Evolutionary conservation across 140 eudicot genomes (phyloP).

Genomic region (Stevia rebaudiana): DNA sequence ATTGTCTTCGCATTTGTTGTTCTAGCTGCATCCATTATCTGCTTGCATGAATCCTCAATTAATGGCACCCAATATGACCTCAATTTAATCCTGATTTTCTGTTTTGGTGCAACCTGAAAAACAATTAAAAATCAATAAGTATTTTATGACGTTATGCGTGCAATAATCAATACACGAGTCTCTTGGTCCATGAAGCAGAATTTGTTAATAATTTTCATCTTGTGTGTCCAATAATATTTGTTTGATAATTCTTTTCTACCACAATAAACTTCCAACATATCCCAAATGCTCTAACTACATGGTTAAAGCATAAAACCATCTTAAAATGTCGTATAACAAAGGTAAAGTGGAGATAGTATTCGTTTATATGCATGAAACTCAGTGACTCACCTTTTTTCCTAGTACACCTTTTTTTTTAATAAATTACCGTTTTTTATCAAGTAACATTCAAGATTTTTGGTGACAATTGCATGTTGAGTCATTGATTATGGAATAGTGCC

Average conservation of each 20-base stretch:
- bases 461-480: not conserved
- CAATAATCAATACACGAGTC: not conserved
- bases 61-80: conserved; percentile 84
- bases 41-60: conserved; percentile 91
- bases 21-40: conserved; percentile 88
- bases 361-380: not conserved
- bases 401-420: not conserved
- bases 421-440: not conserved
- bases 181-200: not conserved
- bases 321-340: not conserved
- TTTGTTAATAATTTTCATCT: not conserved
- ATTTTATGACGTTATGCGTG: not conserved
- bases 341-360: not conserved
- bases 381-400: not conserved
- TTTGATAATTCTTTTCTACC: not conserved
- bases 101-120: conserved; percentile 70
- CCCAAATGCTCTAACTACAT: conserved; percentile 8
- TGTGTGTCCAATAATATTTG: not conserved
- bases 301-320: conserved; percentile 2
- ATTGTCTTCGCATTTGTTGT: conserved; percentile 77
- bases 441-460: not conserved
- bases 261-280: not conserved
- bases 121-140: not conserved
- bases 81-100: conserved; percentile 72
- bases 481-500: not conserved